Percentiles rank a stretch among this genome's conserved stretches.
Evolutionary conservation across 78 protist genomes (phyloP).

Genomic region (Creolimax fragrantissima): DNA sequence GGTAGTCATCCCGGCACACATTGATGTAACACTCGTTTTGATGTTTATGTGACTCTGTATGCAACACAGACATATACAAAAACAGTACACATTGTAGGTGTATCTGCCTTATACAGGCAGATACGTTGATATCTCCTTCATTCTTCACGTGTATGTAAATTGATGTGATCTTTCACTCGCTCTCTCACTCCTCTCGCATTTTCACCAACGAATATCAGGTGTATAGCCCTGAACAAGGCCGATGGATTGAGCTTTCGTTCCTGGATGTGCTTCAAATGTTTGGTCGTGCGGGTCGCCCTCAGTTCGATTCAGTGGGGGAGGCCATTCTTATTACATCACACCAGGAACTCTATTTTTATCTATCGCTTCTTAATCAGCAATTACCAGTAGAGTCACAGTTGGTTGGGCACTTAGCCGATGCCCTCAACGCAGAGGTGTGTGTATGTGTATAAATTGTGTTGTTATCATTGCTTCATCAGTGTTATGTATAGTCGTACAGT

Average conservation of each 20-base stretch:
- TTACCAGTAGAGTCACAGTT: slow-evolving; percentile 96
- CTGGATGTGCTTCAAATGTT: slow-evolving; percentile 97
- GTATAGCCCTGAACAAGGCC: slow-evolving; percentile 67
- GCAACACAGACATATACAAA: too few species aligned
- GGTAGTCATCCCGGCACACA: too few species aligned
- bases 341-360: slow-evolving; percentile 84
- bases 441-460: slow-evolving; percentile 61
- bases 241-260: slow-evolving; percentile 80
- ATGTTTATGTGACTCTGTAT: too few species aligned
- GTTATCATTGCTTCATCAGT: too few species aligned
- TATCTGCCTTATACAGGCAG: too few species aligned
- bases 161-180: background rate
- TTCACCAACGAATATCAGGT: too few species aligned
- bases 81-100: too few species aligned
- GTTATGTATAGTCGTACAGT: too few species aligned
- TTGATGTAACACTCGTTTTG: too few species aligned
- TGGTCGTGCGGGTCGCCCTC: slow-evolving; percentile 99
- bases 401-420: slow-evolving; percentile 73
- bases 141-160: background rate
- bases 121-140: background rate
- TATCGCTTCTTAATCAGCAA: slow-evolving; percentile 90
- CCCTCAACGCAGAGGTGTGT: slow-evolving; percentile 94
- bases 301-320: slow-evolving; percentile 88
- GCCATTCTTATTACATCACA: slow-evolving; percentile 89
- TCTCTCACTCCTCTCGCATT: too few species aligned